These are phyloP conservation scores for Noccaea caerulescens DNA, from an alignment of 345 rosid genomes.

Conservation along the genomic window DNA sequence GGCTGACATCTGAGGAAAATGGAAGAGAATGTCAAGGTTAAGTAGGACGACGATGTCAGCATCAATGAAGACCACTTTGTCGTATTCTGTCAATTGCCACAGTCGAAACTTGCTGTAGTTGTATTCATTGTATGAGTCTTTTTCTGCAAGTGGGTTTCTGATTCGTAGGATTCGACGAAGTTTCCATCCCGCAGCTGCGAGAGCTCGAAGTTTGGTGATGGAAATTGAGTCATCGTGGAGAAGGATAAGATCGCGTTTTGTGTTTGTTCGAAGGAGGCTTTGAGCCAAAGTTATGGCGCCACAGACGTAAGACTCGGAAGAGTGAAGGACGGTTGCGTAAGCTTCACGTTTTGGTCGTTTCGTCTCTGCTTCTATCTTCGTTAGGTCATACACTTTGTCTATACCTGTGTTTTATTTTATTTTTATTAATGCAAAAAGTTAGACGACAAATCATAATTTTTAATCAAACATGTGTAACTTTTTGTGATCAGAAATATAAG, in stretches of 20 bases:
- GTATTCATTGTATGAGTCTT: conserved; percentile 75
- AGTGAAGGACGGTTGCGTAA: conserved; percentile 88
- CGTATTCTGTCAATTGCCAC: conserved; percentile 88
- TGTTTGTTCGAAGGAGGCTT: conserved; percentile 77
- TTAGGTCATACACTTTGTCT: conserved; percentile 63
- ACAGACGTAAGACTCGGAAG: conserved; percentile 81
- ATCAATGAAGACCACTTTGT: conserved; percentile 84
- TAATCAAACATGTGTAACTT: too few species aligned
- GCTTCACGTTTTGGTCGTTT: conserved; percentile 69
- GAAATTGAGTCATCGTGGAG: conserved; percentile 83
- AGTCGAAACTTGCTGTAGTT: conserved; percentile 91
- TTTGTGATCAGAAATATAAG: too few species aligned
- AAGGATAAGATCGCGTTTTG: conserved; percentile 82
- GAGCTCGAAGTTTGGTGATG: conserved; percentile 58
- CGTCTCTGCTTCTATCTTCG: conserved; percentile 56
- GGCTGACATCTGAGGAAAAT: conserved; percentile 88
- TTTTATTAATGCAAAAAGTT: neutral
- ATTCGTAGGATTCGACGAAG: conserved; percentile 68
- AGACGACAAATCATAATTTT: too few species aligned
- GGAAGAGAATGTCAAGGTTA: conserved; percentile 76
- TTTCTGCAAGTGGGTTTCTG: conserved; percentile 79
- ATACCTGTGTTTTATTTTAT: conserved; percentile 46
- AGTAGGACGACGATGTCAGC: conserved; percentile 82
- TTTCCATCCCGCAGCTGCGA: conserved; percentile 79
- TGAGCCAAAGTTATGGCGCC: conserved; percentile 92